Base-by-base conservation (phyloP, 2,329 filamentous ascomycete genomes). In the Cryphonectria japonica region DNA sequence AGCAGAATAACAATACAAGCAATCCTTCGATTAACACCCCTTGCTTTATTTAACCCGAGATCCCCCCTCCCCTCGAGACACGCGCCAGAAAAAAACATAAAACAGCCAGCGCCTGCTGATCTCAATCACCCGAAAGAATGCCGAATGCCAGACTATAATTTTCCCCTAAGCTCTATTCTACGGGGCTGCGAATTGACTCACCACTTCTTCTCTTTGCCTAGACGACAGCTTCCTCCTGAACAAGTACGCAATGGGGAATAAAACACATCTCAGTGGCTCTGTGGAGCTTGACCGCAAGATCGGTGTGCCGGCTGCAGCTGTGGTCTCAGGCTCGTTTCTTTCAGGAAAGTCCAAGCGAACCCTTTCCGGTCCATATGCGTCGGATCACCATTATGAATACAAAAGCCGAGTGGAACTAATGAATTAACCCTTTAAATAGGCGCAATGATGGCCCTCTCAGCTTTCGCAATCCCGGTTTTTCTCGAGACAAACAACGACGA, bases 401-500 rank as follows among this genome's bases (percentile, higher is more conserved):
- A 5, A 34, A 46, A 46, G 39, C 52, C 2, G 26, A 16, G 13
- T 37, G 37, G 9, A 39, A 50, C 46, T 50, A 43, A 41, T 13
- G 46, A 29, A 34, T 2, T 4, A 29, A 62, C n/a, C 32, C 43
- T 2, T 29, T 26, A 19, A 29, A 26, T 34, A 70, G 69, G 69
- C 29, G 65, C 63, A 9, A 70, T 70, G 69, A 67, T 63, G 63
- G 60, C 39, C 41, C 73, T 81, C 32, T 79, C 78, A 4, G 19
- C 73, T 2, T 66, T 80, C 16, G 75, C 74, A 1, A 72, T 80
- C 13, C 79, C 79, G 2, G 78, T 81, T 22, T 72, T 80, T 14
- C 74, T 81, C 50, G 74, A 79, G 69, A 78, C 75, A 29, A 77
- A 74, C 22, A 77, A 74, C 22, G 71, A 72, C 6, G 67, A 76